Conservation (phyloP, 1,139 yeast species). For the Hanseniaspora sp. region DNA sequence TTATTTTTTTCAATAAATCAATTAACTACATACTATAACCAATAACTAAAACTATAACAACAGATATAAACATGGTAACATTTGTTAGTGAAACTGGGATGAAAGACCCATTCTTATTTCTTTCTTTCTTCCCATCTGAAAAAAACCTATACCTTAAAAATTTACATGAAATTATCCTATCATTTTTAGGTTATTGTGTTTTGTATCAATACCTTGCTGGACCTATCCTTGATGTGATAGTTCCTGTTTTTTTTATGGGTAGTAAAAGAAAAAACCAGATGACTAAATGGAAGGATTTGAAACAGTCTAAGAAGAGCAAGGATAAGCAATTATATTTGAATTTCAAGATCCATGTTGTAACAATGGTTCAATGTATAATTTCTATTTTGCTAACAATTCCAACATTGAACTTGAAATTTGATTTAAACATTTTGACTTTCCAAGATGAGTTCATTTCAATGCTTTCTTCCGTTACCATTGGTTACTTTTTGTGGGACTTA, state of each 20-base stretch:
- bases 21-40: background rate
- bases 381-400: conserved; percentile 21
- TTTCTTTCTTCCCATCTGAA: conserved; percentile 26
- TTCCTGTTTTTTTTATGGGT: conserved; percentile 36
- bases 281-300: conserved; percentile 35
- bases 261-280: conserved; percentile 39
- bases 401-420: conserved; percentile 23
- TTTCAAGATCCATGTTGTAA: conserved; percentile 80
- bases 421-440: conserved; percentile 29
- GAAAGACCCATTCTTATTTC: conserved; percentile 25
- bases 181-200: conserved; percentile 35
- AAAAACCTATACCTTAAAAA: conserved; percentile 32
- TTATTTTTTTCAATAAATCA: background rate
- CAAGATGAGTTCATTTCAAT: conserved; percentile 67
- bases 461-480: conserved; percentile 59
- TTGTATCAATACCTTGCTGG: conserved; percentile 36
- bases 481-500: conserved; percentile 88
- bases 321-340: conserved; percentile 32
- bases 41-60: background rate
- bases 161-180: conserved; percentile 41
- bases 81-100: conserved; percentile 14
- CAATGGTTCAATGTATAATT: conserved; percentile 32
- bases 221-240: conserved; percentile 29
- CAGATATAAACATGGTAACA: background rate
- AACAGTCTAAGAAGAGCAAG: conserved; percentile 5